These are phyloP conservation scores for Neurospora tetraspora DNA, from an alignment of 495 filamentous ascomycete genomes.

Conservation along the genomic window DNA sequence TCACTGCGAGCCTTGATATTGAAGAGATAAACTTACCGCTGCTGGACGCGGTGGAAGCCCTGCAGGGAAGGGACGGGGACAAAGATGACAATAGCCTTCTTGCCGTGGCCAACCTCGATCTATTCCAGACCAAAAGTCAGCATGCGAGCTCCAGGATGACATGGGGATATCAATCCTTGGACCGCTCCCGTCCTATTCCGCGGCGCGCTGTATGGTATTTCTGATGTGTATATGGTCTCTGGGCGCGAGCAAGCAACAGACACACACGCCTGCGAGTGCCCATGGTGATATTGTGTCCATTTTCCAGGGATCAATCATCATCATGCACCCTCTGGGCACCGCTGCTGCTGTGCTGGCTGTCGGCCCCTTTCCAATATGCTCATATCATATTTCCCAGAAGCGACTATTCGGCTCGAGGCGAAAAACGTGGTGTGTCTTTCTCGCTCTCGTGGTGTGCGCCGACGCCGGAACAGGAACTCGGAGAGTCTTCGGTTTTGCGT, in stretches of 20 bases:
- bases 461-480: conserved; percentile 32
- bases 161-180: conserved; percentile 37
- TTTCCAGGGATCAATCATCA: background rate
- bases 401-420: conserved; percentile 18
- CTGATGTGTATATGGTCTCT: conserved; percentile 18
- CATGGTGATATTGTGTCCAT: background rate
- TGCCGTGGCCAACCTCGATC: conserved; percentile 99
- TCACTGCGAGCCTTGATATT: background rate
- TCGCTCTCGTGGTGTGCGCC: background rate
- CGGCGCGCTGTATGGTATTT: conserved; percentile 22
- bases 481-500: conserved; percentile 14
- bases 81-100: conserved; percentile 99
- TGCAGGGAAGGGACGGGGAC: conserved; percentile 94
- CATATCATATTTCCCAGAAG: conserved; percentile 23
- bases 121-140: conserved; percentile 59
- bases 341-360: background rate
- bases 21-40: conserved; percentile 60
- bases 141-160: conserved; percentile 51
- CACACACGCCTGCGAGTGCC: conserved; percentile 4
- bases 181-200: conserved; percentile 65
- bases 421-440: conserved; percentile 2
- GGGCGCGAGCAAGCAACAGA: conserved; percentile 5
- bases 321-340: background rate
- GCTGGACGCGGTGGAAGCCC: conserved; percentile 97
- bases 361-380: conserved; percentile 15